Conservation (phyloP, 2,329 filamentous ascomycete species). For the Aspergillus bombycis region DNA sequence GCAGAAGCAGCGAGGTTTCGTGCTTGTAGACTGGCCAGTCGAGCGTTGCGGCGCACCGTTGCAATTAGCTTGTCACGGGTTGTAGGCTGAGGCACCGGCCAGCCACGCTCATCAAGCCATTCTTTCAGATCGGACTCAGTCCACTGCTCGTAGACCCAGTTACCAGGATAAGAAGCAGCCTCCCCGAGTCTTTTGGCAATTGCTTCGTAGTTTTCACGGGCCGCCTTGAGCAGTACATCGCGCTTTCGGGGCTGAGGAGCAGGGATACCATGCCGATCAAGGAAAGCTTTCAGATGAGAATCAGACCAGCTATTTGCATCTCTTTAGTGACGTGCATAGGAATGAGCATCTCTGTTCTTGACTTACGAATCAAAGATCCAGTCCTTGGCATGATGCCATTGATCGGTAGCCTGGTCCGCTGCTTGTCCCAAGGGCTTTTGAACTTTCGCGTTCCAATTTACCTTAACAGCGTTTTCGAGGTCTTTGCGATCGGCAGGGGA, state of each 20-base stretch:
- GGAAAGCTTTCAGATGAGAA: conserved; percentile 89
- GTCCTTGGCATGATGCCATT: conserved; percentile 73
- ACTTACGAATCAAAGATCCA: conserved; percentile 86
- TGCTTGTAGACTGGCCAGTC: conserved; percentile 72
- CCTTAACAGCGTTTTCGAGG: conserved; percentile 85
- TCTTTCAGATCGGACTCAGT: conserved; percentile 90
- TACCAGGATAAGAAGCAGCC: conserved; percentile 81
- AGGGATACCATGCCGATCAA: conserved; percentile 84
- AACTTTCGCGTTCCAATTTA: conserved; percentile 83
- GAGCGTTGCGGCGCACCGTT: conserved; percentile 85
- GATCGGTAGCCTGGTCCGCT: conserved; percentile 73
- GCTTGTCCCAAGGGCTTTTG: conserved; percentile 75
- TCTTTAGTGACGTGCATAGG: conserved; percentile 37
- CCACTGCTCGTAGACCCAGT: conserved; percentile 94
- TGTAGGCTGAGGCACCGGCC: conserved; percentile 81
- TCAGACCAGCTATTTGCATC: conserved; percentile 73
- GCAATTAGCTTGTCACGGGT: conserved; percentile 87
- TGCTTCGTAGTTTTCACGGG: conserved; percentile 78
- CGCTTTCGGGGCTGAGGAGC: conserved; percentile 85
- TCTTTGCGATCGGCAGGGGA: conserved; percentile 88
- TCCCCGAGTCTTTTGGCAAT: conserved; percentile 76
- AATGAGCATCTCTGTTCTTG: conserved; percentile 11
- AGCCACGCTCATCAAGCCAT: conserved; percentile 87
- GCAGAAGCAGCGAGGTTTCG: conserved; percentile 64
- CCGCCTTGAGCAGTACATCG: conserved; percentile 76